Base-by-base conservation (phyloP, 345 rosid genomes). In the Sonneratia caseolaris region DNA sequence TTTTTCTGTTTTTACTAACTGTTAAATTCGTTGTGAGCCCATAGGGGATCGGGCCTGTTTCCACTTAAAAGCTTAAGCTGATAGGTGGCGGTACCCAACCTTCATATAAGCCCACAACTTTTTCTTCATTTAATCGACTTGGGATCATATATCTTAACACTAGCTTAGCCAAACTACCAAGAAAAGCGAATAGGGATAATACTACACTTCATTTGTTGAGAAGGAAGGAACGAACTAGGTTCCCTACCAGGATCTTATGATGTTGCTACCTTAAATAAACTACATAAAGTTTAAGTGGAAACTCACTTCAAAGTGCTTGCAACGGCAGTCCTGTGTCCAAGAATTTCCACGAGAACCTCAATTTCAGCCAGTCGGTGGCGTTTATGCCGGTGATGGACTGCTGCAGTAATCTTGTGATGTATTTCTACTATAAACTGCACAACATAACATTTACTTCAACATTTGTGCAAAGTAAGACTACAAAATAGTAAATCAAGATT, bases 361-460 rank as follows among this genome's bases (percentile, higher is more conserved):
- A 91, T 74, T 66, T 86, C 87, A 62, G 93, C 96, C 83, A 94
- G 79, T 76, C 80, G 84, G 82, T 84, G 90, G 76, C 91, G 84
- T 69, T 78, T 86, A 75, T 91, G 98, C 82, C 98, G 84, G 72
- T 83, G 87, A 83, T 91, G 91, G 72, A 76, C 78, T 37, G 97
- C 97, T 40, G 89, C 86, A 68, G 87, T 77, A 75, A 90, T 79
- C 81, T 82, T 86, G 77, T 91, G 89, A 80, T 91, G 95, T 77
- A 88, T 86, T 87, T 94, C 97, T 62, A 88, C 73, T 51, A 91
- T 83, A 75, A 94, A 88, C 98, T 94, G 89, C 80, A 79, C 16
- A 76, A 64, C 65, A 69, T 71, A 78, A 68, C 37, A 77, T 10
- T 32, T 57, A 13, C 4, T 62, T 35, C 66, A 13, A 43, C 49